Base-by-base conservation (phyloP, 2,329 filamentous ascomycete species). In the Neurospora crassa region DNA sequence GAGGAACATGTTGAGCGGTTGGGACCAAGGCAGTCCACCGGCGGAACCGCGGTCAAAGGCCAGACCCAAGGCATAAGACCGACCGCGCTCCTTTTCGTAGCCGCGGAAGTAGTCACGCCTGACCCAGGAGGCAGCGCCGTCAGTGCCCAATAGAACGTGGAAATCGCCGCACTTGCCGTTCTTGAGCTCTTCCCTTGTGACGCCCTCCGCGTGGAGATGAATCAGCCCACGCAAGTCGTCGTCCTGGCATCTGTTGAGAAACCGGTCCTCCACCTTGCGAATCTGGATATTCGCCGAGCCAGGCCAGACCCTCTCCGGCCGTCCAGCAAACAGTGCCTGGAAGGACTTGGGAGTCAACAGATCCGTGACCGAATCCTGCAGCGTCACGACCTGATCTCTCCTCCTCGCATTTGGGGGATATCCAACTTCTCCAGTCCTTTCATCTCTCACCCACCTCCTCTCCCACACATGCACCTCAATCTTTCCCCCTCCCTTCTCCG, bases 211-310 rank as follows among this genome's bases (percentile, higher is more conserved):
- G n/a, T 81, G 78, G 14, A 81, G 70, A 63, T 79, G 75, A 29
- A 81, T 79, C 14, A 79, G 69, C 0, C 76, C 78, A 2, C 74
- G 72, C 69, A 81, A 80, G 67, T 79, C 75, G 3, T 74, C 72
- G 14, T 77, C 76, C 71, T 81, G 79, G n/a, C 77, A 79, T 7
- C 79, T 77, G 43, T 74, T 75, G n/a, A 81, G 77, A 24, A 81
- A 75, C 6, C 79, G 74, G 59, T 81, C 79, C 53, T 81, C 79
- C n/a, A 81, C 79, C 74, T 81, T 81, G 63, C 79, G 79, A 69
- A 81, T 81, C 71, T 81, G 79, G 29, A 81, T 79, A 68, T 81
- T 81, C 24, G 78, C 78, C 8, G 79, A 80, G 0, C 77, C 79
- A 5, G 80, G 80, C 80, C 79, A 81, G 0, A 81, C 80, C 1